Evolutionary conservation across 768 basidiomycete species (phyloP).

Genomic region (Aureoboletus auriporus): DNA sequence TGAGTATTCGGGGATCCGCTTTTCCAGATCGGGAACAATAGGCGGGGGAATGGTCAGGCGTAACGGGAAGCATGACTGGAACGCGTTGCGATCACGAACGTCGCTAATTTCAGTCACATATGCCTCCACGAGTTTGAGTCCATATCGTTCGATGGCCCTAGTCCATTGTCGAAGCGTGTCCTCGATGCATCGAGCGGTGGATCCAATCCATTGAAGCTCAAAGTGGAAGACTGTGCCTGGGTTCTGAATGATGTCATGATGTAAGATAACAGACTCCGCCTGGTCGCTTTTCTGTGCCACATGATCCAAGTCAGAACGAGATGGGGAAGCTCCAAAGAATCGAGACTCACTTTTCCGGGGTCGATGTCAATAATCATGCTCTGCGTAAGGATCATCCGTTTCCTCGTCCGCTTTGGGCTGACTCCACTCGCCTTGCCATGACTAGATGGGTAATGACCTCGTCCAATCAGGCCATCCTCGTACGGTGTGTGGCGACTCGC

Average conservation of each 20-base stretch:
- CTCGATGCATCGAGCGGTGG: slow-evolving; percentile 88
- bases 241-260: slow-evolving; percentile 95
- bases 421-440: slow-evolving; percentile 33
- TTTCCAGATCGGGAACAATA: slow-evolving; percentile 59
- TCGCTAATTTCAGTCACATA: slow-evolving; percentile 91
- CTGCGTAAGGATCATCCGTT: slow-evolving; percentile 74
- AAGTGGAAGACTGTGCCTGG: slow-evolving; percentile 94
- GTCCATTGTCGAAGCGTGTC: slow-evolving; percentile 82
- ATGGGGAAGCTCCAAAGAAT: not conserved
- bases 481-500: slow-evolving; percentile 38
- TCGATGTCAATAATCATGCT: slow-evolving; percentile 91
- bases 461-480: slow-evolving; percentile 37
- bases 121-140: slow-evolving; percentile 88
- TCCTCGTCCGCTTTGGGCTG: slow-evolving; percentile 47
- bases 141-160: slow-evolving; percentile 80
- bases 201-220: slow-evolving; percentile 95
- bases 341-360: slow-evolving; percentile 54
- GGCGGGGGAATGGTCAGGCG: slow-evolving; percentile 77
- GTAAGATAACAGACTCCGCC: slow-evolving; percentile 83
- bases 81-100: slow-evolving; percentile 79
- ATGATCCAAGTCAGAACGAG: slow-evolving; percentile 7
- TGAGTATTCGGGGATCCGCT: slow-evolving; percentile 62
- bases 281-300: slow-evolving; percentile 70
- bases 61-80: slow-evolving; percentile 87
- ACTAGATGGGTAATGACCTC: slow-evolving; percentile 35